phyloP scores from a whole-genome alignment of 1,139 yeast genomes.

The Candida tetrigidarum region DNA sequence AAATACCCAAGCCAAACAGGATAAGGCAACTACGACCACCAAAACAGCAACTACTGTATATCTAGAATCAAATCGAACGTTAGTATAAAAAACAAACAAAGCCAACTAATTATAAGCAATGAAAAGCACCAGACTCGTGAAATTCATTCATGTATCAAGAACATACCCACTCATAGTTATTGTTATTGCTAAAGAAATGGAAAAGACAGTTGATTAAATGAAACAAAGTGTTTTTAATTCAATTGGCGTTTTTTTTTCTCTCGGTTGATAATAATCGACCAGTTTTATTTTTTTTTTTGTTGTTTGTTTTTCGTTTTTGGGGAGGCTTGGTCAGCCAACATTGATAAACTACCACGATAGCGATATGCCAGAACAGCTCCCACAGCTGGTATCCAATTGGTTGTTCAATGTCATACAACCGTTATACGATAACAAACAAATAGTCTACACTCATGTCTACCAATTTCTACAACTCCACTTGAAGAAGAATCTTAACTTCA shows the following conservation, averaged over 20 bases:
- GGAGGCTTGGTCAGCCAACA: background rate
- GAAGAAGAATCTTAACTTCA: constrained; percentile 38
- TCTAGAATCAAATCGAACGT: constrained; percentile 35
- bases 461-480: constrained; percentile 55
- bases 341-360: background rate
- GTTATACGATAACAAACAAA: constrained; percentile 55
- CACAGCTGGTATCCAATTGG: constrained; percentile 46
- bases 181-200: background rate
- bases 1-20: constrained; percentile 65
- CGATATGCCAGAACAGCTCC: constrained; percentile 23
- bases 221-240: background rate
- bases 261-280: constrained; percentile 1
- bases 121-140: too few relatives aligned
- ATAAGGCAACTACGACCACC: constrained; percentile 58
- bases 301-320: background rate
- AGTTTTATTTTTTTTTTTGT: constrained; percentile 1
- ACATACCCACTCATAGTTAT: constrained; percentile 29
- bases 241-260: constrained; percentile 10
- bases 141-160: background rate
- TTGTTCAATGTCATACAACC: constrained; percentile 48
- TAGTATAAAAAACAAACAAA: constrained; percentile 16
- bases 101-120: background rate
- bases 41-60: constrained; percentile 76
- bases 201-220: background rate
- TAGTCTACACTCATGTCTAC: constrained; percentile 65